Conservation (phyloP, 495 filamentous ascomycete genomes). For the Penicillium paxilli region DNA sequence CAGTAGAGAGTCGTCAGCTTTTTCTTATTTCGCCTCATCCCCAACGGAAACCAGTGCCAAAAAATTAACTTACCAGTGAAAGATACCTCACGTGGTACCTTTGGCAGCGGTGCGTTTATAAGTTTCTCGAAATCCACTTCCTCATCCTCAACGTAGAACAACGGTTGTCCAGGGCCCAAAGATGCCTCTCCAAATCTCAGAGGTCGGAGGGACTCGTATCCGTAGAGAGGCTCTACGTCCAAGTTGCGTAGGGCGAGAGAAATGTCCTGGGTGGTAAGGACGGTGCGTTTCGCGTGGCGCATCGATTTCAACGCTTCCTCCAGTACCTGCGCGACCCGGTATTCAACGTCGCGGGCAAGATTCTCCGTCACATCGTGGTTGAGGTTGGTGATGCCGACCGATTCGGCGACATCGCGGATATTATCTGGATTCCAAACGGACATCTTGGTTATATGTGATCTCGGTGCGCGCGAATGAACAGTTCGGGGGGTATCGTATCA, state of each 20-base stretch:
- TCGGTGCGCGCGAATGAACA: slow-evolving; percentile 1
- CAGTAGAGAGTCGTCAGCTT: neutral
- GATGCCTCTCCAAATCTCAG: slow-evolving; percentile 91
- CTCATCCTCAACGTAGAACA: slow-evolving; percentile 98
- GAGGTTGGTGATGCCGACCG: slow-evolving; percentile 79
- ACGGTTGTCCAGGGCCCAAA: slow-evolving; percentile 88
- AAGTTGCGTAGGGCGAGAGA: slow-evolving; percentile 79
- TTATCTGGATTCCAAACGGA: slow-evolving; percentile 95
- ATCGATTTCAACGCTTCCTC: slow-evolving; percentile 94
- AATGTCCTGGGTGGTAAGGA: slow-evolving; percentile 82
- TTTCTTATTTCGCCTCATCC: no score
- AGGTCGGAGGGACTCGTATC: slow-evolving; percentile 86
- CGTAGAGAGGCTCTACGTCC: slow-evolving; percentile 92
- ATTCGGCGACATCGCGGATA: slow-evolving; percentile 91
- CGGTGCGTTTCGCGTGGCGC: slow-evolving; percentile 81
- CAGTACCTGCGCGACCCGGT: slow-evolving; percentile 85
- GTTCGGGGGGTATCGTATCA: slow-evolving; percentile 1
- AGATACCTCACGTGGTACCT: slow-evolving; percentile 87
- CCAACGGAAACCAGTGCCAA: no score
- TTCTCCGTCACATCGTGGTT: slow-evolving; percentile 79
- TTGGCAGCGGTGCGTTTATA: slow-evolving; percentile 93
- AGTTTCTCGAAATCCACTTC: slow-evolving; percentile 98
- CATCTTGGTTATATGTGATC: slow-evolving; percentile 29
- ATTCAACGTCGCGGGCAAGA: slow-evolving; percentile 92
- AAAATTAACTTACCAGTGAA: slow-evolving; percentile 76